Base-by-base conservation (phyloP, 495 filamentous ascomycete species). In the Neurospora sp. region DNA sequence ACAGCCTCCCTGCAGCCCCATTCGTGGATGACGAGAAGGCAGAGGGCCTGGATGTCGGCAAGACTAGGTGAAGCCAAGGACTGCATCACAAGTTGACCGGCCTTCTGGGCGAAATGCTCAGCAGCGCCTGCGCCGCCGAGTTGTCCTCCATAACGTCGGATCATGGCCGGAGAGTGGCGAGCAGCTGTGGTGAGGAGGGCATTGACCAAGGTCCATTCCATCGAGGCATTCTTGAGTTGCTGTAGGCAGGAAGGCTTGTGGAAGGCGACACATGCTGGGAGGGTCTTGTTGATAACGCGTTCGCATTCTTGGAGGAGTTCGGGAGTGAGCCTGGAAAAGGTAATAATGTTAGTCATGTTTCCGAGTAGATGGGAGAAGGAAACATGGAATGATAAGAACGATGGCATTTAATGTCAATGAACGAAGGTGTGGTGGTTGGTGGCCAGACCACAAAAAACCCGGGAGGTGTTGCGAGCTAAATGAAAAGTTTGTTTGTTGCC, bases 1-100 rank as follows among this genome's bases (percentile, higher is more conserved):
- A 86, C 83, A 69, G 85, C 85, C 74, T 86, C 85, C 20, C 85
- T 77, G 73, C 81, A 84, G 68, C 85, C 85, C 85, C 85, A 86
- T 77, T 86, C 85, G 75, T 86, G 85, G 70, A 86, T 81, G 73
- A 84, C 83, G 45, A 86, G 72, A 39, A 86, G 81, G 78, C 85
- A 86, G 68, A 86, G 78, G 72, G 83, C 81, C 79, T 86, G 85
- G 75, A 86, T 84, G 72, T 86, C 85, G 71, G 85, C 83, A 71
- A 86, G 82, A 75, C 77, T 82, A 71, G 84, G 84, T 53, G 83
- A 81, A 72, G 85, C 84, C 70, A 86, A 74, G 8, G 81, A 79
- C 69, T 82, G 77, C 81, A 83, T 85, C 68, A 86, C 80, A 68
- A 83, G 75, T 75, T 78, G 77, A 77, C 82, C 83, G 39, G 85